Conservation (phyloP, 139 green algal species). For the Coelastrella sp. region DNA sequence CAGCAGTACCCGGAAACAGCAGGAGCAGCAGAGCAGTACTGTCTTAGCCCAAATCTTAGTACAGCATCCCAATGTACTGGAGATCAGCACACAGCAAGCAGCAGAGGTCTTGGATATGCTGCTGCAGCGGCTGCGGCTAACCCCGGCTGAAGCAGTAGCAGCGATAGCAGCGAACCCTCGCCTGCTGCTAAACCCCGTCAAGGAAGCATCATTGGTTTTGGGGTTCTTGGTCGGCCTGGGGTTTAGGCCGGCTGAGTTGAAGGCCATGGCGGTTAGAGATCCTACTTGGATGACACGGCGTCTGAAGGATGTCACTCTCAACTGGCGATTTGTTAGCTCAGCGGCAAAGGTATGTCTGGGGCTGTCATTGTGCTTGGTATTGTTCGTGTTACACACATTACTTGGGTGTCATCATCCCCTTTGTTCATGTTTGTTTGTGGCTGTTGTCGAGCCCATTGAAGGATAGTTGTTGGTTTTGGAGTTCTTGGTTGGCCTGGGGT, state of each 20-base stretch:
- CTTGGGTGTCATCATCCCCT: background rate
- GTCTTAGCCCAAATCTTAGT: background rate
- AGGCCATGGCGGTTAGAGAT: background rate
- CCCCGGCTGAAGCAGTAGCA: background rate
- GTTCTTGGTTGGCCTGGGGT: slow-evolving; percentile 11
- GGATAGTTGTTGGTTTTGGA: background rate
- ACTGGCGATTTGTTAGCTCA: slow-evolving; percentile 8
- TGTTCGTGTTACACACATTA: background rate
- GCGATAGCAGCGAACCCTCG: background rate
- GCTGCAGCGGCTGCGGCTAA: background rate
- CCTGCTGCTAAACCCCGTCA: slow-evolving; percentile 1
- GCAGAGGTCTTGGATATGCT: background rate
- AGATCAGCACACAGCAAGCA: background rate
- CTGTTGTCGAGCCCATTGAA: background rate
- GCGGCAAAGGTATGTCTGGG: background rate
- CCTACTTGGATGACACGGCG: background rate
- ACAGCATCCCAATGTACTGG: background rate
- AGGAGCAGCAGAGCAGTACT: background rate
- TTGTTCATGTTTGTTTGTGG: background rate
- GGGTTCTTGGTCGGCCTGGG: slow-evolving; percentile 32
- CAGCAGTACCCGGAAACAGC: background rate
- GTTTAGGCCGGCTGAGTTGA: background rate
- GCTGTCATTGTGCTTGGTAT: background rate
- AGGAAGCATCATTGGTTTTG: background rate
- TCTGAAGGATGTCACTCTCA: background rate